Percentiles rank a stretch among this genome's conserved stretches.
These are phyloP conservation scores for Sordaria brevicollis DNA, from an alignment of 495 filamentous ascomycete genomes.

Conservation along the genomic window DNA sequence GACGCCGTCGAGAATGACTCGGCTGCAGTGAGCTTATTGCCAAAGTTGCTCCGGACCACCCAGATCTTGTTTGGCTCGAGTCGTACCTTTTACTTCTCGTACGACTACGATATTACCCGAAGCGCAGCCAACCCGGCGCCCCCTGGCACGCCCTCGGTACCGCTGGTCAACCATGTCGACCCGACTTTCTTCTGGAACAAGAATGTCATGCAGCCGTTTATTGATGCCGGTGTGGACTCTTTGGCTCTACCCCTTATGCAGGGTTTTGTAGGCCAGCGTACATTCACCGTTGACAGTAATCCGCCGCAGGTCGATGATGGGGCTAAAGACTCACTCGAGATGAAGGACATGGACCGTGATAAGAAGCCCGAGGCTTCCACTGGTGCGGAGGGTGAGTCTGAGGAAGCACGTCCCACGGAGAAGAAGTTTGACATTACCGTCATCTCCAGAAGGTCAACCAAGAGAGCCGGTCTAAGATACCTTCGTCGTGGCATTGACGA, in stretches of 20 bases:
- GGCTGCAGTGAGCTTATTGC: slow-evolving; percentile 46
- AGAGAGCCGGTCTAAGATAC: slow-evolving; percentile 80
- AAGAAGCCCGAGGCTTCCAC: slow-evolving; percentile 11
- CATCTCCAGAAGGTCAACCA: slow-evolving; percentile 74
- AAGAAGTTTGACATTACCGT: slow-evolving; percentile 65
- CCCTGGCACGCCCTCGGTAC: slow-evolving; percentile 31
- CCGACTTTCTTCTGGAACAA: slow-evolving; percentile 85
- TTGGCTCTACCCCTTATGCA: slow-evolving; percentile 81
- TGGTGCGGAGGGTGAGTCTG: slow-evolving; percentile 8
- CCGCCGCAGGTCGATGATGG: slow-evolving; percentile 34
- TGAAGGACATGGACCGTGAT: slow-evolving; percentile 17
- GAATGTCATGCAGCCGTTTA: slow-evolving; percentile 63
- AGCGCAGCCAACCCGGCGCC: slow-evolving; percentile 37
- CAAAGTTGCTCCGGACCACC: slow-evolving; percentile 74
- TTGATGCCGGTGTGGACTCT: slow-evolving; percentile 51
- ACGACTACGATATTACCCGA: slow-evolving; percentile 82
- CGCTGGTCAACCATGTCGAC: slow-evolving; percentile 66
- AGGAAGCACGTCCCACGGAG: slow-evolving; percentile 25
- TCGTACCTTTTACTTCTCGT: slow-evolving; percentile 82
- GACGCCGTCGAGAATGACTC: slow-evolving; percentile 21
- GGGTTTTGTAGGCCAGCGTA: slow-evolving; percentile 84
- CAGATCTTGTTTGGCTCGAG: slow-evolving; percentile 69
- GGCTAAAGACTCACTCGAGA: slow-evolving; percentile 30
- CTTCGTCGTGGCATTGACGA: slow-evolving; percentile 87
- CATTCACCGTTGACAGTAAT: slow-evolving; percentile 53